Base-by-base conservation (phyloP, 768 basidiomycete genomes). In the Tulasnella sp. region DNA sequence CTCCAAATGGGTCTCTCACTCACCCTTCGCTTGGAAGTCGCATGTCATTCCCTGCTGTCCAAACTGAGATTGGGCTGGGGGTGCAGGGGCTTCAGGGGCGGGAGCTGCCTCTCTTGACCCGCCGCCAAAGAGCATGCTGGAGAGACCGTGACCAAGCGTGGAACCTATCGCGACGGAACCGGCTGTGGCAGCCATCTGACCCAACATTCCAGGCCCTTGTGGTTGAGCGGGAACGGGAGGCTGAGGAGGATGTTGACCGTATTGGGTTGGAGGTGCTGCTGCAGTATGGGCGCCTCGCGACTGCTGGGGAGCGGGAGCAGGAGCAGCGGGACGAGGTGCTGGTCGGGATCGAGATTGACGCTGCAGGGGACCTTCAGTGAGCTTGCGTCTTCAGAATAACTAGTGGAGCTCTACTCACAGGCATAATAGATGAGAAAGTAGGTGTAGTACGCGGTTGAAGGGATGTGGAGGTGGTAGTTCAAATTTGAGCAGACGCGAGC, bases 111-210 rank as follows among this genome's bases (percentile, higher is more conserved):
- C 56, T 0, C 74, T 72, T 38, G 70, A 70, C 56, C 78, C 74
- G 60, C 87, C 83, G 49, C 91, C 92, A 66, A 93, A 95, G 62
- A 94, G 80, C 88, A 93, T 90, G 70, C 71, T 79, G 43, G 88
- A 90, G 64, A 95, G 68, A n/a, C 91, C 91, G 69, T 95, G 91
- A 47, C 90, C 91, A 64, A 95, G 80, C 58, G 83, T 84, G 7
- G 88, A 91, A 24, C 91, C 92, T 51, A 89, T 75, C 4, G 90
- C 92, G 51, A 94, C 90, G 60, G 87, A 88, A 63, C 90, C 91
- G 26, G 90, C 91, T 4, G 91, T 90, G 4, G 88, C 86, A 56
- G 89, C 89, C 87, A 92, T 91, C 67, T 88, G 85, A 0, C 81
- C 77, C 17, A 92, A 58, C 78, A 92, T 75, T 13, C 89, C 88